Evolutionary conservation across 106 monocot species (phyloP).

Genomic region (Apostasia ramifera): DNA sequence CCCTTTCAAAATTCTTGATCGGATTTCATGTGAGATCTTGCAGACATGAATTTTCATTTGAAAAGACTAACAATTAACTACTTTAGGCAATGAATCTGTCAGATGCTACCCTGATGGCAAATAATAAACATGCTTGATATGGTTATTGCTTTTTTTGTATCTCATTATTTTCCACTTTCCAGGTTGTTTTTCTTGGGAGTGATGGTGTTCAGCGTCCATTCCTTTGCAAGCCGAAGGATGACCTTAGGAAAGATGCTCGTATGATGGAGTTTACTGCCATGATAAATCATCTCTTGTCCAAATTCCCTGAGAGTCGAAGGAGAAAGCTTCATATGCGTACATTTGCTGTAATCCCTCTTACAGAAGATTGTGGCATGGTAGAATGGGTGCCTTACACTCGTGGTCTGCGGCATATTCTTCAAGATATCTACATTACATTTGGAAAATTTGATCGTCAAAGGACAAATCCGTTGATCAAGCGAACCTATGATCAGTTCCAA

Average conservation of each 20-base stretch:
- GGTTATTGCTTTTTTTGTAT: neutral
- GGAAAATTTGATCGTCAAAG: conserved; percentile 86
- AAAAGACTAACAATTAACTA: no score
- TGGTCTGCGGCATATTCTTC: conserved; percentile 91
- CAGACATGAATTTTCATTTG: no score
- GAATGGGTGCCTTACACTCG: conserved; percentile 98
- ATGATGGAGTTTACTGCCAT: conserved; percentile 99
- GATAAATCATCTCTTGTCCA: conserved; percentile 86
- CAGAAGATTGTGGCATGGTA: conserved; percentile 97
- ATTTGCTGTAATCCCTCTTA: conserved; percentile 92
- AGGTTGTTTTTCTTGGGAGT: conserved; percentile 94
- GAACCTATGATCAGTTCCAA: conserved; percentile 72
- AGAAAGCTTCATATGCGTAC: conserved; percentile 95
- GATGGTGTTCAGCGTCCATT: conserved; percentile 85
- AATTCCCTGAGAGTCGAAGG: conserved; percentile 95
- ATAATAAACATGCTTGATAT: no score
- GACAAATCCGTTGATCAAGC: conserved; percentile 84
- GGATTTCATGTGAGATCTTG: no score
- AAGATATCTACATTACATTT: conserved; percentile 85
- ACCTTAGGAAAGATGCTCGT: conserved; percentile 92
- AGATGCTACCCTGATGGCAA: no score
- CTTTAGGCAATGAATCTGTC: no score
- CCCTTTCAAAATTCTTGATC: no score
- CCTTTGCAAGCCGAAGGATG: conserved; percentile 98
- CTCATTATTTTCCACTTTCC: conserved; percentile 12